phyloP scores from a whole-genome alignment of 2,329 filamentous ascomycete genomes.

The Trichoderma sp. region DNA sequence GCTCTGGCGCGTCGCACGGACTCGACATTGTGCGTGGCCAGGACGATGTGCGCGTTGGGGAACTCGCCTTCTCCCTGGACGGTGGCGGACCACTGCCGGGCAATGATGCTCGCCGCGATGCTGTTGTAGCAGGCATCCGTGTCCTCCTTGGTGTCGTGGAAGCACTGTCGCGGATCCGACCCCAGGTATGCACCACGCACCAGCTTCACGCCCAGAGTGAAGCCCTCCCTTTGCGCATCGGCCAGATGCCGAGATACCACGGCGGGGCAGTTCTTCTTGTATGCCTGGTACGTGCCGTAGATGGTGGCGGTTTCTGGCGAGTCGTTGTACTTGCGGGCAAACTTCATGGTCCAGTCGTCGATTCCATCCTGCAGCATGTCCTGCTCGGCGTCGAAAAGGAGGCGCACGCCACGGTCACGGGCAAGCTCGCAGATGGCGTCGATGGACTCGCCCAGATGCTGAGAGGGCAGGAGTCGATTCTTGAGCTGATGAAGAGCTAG shows the following conservation, averaged over 20 bases:
- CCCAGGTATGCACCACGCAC: slow-evolving; percentile 75
- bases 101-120: slow-evolving; percentile 67
- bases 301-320: slow-evolving; percentile 66
- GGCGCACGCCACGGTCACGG: slow-evolving; percentile 64
- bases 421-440: slow-evolving; percentile 75
- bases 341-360: slow-evolving; percentile 75
- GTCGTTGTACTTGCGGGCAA: slow-evolving; percentile 76
- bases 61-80: slow-evolving; percentile 48
- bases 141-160: slow-evolving; percentile 70
- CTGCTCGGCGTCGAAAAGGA: slow-evolving; percentile 88
- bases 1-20: slow-evolving; percentile 63
- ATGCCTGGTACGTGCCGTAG: slow-evolving; percentile 80
- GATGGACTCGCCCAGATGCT: slow-evolving; percentile 68
- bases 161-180: slow-evolving; percentile 68
- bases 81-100: slow-evolving; percentile 47
- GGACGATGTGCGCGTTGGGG: slow-evolving; percentile 63
- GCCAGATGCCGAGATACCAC: slow-evolving; percentile 62
- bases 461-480: slow-evolving; percentile 62
- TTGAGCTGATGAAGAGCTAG: slow-evolving; percentile 69
- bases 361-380: slow-evolving; percentile 76
- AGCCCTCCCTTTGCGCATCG: slow-evolving; percentile 58
- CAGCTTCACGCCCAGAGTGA: slow-evolving; percentile 72
- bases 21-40: slow-evolving; percentile 80
- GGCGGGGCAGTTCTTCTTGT: slow-evolving; percentile 64
- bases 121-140: slow-evolving; percentile 74